Base-by-base conservation (phyloP, 1,284 basidiomycete species). In the Fomitopsis palustris region DNA sequence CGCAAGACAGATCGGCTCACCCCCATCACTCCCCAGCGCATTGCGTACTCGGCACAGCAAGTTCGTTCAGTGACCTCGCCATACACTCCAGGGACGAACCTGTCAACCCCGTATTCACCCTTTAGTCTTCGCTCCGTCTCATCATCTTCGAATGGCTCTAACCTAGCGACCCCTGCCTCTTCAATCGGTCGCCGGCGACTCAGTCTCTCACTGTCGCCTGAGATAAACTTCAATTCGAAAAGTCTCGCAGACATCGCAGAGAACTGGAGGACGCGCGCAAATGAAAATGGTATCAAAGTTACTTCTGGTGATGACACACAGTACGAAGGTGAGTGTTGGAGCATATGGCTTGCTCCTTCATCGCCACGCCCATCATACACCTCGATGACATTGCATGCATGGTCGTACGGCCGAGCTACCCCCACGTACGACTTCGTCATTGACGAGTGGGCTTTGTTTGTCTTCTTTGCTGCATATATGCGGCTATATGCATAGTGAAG, bases 201-300 rank as follows among this genome's bases (percentile, higher is more conserved):
- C 54, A 71, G 68, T 55, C 61, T 74, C 42, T 69, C 72, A 17
- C 57, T 70, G 31, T 72, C 73, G 5, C 74, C 74, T 9, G 71
- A 74, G 57, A 64, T 68, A 51, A 65, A 64, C 47, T 62, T 68
- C 39, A 63, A 67, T 37, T 63, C 60, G 56, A 70, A 69, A 58
- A 70, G 67, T 54, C 75, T 84, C 29, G 81, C 83, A n/a, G 83
- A 88, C 70, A 78, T 84, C 53, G 79, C 85, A 10, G 79, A 81
- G 29, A 89, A 84, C 69, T 92, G 90, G 90, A 81, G 88, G 57
- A 83, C 81, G 37, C 79, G 87, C 52, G 86, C 88, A 37, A 85
- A 77, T 58, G 84, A 87, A 67, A 86, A 88, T 64, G 87, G 86
- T 35, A 90, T 89, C 63, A 85, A 81, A 69, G 85, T 88, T 57